Evolutionary conservation across 108 stramenopile genomes (phyloP).

Genomic region (Fragilariopsis cylindrus): DNA sequence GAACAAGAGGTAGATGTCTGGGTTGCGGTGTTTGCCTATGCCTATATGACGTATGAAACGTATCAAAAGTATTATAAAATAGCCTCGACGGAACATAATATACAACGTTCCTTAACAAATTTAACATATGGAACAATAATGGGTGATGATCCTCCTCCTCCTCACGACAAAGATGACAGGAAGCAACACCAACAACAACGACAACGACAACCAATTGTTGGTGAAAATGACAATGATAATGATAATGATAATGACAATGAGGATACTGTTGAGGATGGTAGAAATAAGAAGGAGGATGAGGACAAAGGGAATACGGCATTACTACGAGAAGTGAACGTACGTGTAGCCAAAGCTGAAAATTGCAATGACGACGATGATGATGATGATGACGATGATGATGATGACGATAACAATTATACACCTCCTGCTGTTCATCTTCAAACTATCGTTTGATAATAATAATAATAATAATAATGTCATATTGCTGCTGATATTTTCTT

Average conservation of each 20-base stretch:
- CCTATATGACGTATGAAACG: slow-evolving; percentile 1
- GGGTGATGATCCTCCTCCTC: background rate
- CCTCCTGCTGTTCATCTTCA: background rate
- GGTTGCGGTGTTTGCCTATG: background rate
- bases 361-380: background rate
- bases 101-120: background rate
- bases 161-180: background rate
- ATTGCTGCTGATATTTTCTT: too few species aligned
- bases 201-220: background rate
- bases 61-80: background rate
- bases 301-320: background rate
- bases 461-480: too few species aligned
- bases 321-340: background rate
- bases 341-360: too few species aligned
- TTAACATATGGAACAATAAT: background rate
- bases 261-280: background rate
- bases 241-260: background rate
- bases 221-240: background rate
- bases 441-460: too few species aligned
- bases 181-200: background rate
- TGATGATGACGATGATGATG: background rate
- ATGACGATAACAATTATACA: background rate
- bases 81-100: background rate
- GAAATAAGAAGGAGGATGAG: background rate
- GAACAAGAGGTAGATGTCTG: background rate